These are phyloP conservation scores for Alternaria arbusti DNA, from an alignment of 2,329 filamentous ascomycete species.

Conservation along the genomic window DNA sequence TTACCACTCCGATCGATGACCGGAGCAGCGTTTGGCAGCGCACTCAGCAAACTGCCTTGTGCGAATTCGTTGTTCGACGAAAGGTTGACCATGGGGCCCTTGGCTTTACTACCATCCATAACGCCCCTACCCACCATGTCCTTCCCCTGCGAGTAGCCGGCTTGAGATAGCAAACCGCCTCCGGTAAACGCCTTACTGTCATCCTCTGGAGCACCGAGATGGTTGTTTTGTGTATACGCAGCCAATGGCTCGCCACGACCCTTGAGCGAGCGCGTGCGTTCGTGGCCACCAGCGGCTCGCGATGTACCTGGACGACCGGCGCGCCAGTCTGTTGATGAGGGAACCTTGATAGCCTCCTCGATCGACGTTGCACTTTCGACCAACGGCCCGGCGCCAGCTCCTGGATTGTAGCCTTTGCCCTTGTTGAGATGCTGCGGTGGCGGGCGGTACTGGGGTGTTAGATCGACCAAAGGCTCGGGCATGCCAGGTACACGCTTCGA, in stretches of 20 bases:
- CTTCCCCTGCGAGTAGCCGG: slow-evolving; percentile 49
- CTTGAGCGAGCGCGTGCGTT: slow-evolving; percentile 44
- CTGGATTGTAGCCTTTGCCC: slow-evolving; percentile 58
- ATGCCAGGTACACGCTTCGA: slow-evolving; percentile 50
- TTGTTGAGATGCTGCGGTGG: slow-evolving; percentile 65
- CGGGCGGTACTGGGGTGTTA: slow-evolving; percentile 69
- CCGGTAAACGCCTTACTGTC: slow-evolving; percentile 53
- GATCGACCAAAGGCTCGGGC: slow-evolving; percentile 70
- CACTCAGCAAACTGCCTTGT: slow-evolving; percentile 57
- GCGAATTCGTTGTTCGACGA: slow-evolving; percentile 52
- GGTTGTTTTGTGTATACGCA: slow-evolving; percentile 44
- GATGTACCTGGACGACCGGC: slow-evolving; percentile 37
- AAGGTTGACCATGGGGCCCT: slow-evolving; percentile 54
- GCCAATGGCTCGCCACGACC: slow-evolving; percentile 44
- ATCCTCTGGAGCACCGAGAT: slow-evolving; percentile 37
- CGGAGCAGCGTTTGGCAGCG: slow-evolving; percentile 45
- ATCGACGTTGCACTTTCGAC: slow-evolving; percentile 56
- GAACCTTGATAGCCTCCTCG: slow-evolving; percentile 52
- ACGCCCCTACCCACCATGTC: slow-evolving; percentile 52
- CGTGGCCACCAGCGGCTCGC: slow-evolving; percentile 29
- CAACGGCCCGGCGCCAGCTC: slow-evolving; percentile 48
- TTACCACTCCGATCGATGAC: slow-evolving; percentile 48
- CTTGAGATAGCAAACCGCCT: slow-evolving; percentile 52
- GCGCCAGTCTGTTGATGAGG: slow-evolving; percentile 54
- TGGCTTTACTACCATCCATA: slow-evolving; percentile 53